phyloP scores from a whole-genome alignment of 2,329 filamentous ascomycete genomes.

The Xylaria sp. region DNA sequence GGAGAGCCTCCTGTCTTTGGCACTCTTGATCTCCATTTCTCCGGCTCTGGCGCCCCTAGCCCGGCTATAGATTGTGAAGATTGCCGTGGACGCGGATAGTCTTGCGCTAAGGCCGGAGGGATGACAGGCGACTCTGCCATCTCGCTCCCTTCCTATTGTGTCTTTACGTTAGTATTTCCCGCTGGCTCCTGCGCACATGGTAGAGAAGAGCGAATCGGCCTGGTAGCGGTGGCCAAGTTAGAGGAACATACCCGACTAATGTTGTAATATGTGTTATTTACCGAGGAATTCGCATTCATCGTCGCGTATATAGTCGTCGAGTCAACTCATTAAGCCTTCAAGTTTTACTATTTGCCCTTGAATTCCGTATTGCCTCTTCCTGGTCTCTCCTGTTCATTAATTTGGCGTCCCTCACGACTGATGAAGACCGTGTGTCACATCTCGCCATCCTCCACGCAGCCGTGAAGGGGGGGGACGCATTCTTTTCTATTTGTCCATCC shows the following conservation, averaged over 20 bases:
- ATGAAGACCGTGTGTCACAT: background rate
- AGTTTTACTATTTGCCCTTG: background rate
- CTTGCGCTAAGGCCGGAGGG: constrained; percentile 10
- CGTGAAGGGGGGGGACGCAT: background rate
- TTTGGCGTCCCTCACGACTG: background rate
- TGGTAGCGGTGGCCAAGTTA: background rate
- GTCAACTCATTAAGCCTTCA: background rate
- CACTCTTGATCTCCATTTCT: constrained; percentile 22
- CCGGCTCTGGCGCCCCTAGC: background rate
- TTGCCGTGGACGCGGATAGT: background rate
- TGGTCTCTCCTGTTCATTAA: background rate
- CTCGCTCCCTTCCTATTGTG: constrained; percentile 21
- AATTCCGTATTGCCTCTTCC: background rate
- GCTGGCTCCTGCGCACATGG: background rate
- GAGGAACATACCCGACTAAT: constrained; percentile 19
- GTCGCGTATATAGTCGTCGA: background rate
- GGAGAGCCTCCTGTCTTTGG: constrained; percentile 4
- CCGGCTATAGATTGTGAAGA: background rate
- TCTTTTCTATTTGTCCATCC: constrained; percentile 13
- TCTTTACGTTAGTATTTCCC: constrained; percentile 13
- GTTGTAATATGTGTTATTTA: constrained; percentile 22
- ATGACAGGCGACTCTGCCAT: constrained; percentile 28
- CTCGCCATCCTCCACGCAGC: background rate
- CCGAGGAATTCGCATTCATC: constrained; percentile 9
- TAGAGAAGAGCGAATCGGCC: background rate